Base-by-base conservation (phyloP, 805 yeast genomes). In the Sungouiozyma intestinalis region DNA sequence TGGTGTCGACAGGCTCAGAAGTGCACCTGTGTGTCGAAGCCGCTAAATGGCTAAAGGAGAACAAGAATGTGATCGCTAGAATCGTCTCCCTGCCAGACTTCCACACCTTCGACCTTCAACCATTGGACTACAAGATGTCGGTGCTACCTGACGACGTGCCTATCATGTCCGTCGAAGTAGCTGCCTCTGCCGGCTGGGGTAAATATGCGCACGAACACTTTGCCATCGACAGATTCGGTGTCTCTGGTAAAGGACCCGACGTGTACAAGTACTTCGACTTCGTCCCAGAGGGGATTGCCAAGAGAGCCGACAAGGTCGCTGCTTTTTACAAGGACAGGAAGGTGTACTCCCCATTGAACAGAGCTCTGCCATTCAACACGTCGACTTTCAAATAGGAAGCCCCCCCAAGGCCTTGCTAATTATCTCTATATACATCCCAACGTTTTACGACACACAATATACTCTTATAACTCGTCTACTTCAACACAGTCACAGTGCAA, bases 121-220 rank as follows among this genome's bases (percentile, higher is more conserved):
- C 86, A 16, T 61, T 68, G 52, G 88, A 80, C 58, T 90, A 90
- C 76, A 73, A 72, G 70, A 73, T 84, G 58, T 73, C 85, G 46
- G 90, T 92, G 47, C 74, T 90, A 67, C 97, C 98, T 63, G 92
- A 88, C 62, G 94, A 92, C 60, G 78, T 84, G 44, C 97, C 97
- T 65, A 79, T 85, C 62, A 51, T 90, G 67, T 86, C 97, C 41
- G 84, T 88, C 51, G 98, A 90, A 77, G 97, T 86, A 42, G 74
- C 87, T 78, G 68, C 94, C 45, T 79, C 95, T 41, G 71, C 76
- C 57, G 95, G 96, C 45, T 90, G 98, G 98, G 72, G 81, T 57
- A 83, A 79, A 69, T 92, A 86, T 74, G 77, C 97, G 47, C 97
- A 90, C 72, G 92, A 84, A 73, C 94, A 86, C 67, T 85, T 90